Percentiles rank a stretch among this genome's conserved stretches.
These are phyloP conservation scores for Dunaliella sp. DNA, from an alignment of 139 green algal species.

Conservation along the genomic window DNA sequence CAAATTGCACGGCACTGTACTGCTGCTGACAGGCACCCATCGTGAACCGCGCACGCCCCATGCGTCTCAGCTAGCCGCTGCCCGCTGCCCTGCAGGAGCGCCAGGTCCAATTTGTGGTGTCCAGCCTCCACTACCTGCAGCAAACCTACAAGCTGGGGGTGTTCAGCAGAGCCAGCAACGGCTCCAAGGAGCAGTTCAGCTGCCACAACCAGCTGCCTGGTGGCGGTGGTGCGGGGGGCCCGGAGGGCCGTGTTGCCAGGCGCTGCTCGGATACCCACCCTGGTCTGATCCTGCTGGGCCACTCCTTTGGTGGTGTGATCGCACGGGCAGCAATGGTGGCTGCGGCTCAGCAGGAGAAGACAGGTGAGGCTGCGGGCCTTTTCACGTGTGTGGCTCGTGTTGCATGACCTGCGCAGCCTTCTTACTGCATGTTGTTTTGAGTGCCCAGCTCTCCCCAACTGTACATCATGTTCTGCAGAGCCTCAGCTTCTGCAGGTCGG, in stretches of 20 bases:
- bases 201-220: not conserved
- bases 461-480: too few relatives aligned
- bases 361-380: constrained; percentile 40
- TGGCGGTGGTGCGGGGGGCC: too few relatives aligned
- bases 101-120: constrained; percentile 48
- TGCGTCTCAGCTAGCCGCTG: too few relatives aligned
- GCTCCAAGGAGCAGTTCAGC: not conserved
- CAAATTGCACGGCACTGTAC: too few relatives aligned
- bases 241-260: not conserved
- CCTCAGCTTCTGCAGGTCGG: too few relatives aligned
- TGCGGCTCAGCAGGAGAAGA: constrained; percentile 20
- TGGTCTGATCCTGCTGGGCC: constrained; percentile 57
- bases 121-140: constrained; percentile 33
- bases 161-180: constrained; percentile 2
- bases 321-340: constrained; percentile 38
- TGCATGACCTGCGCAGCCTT: too few relatives aligned
- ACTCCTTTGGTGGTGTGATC: constrained; percentile 77
- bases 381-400: too few relatives aligned
- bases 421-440: too few relatives aligned
- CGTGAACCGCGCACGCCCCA: too few relatives aligned
- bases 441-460: too few relatives aligned
- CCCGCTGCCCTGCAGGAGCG: constrained; percentile 31
- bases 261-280: constrained; percentile 7
- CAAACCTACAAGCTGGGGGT: constrained; percentile 23
- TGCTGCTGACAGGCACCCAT: too few relatives aligned